phyloP scores from a whole-genome alignment of 805 yeast species.

The Candida pini region DNA sequence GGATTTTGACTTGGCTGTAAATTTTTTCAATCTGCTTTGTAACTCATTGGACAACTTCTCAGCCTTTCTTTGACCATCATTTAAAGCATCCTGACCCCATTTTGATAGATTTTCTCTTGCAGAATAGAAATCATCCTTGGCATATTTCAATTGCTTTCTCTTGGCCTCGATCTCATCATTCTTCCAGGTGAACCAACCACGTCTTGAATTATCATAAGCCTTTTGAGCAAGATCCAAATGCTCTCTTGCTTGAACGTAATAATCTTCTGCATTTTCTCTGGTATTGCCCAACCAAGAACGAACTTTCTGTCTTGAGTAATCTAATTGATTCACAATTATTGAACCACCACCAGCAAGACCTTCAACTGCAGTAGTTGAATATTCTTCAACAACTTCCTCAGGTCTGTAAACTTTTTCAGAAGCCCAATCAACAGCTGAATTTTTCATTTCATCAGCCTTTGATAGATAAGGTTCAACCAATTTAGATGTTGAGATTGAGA shows the following conservation, averaged over 20 bases:
- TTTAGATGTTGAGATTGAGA: constrained; percentile 3
- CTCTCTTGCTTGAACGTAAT: constrained; percentile 22
- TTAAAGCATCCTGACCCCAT: constrained; percentile 19
- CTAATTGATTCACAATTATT: constrained; percentile 9
- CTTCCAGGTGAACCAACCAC: constrained; percentile 36
- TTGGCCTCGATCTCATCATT: constrained; percentile 31
- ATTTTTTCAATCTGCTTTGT: neutral
- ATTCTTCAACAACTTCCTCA: no score
- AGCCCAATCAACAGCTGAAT: constrained; percentile 17
- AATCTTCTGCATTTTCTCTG: constrained; percentile 18
- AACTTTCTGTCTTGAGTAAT: constrained; percentile 10
- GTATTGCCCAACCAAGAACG: constrained; percentile 15
- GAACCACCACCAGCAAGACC: constrained; percentile 11
- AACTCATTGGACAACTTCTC: neutral
- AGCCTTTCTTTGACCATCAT: constrained; percentile 12
- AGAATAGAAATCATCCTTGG: constrained; percentile 29
- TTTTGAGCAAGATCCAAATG: constrained; percentile 27
- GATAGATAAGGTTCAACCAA: constrained; percentile 13
- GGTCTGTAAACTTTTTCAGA: no score
- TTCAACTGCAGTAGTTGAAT: constrained; percentile 11
- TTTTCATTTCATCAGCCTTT: constrained; percentile 16
- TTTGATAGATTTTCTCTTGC: constrained; percentile 24
- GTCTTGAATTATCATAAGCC: constrained; percentile 26
- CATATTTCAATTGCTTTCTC: constrained; percentile 30
- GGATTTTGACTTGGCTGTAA: no score